phyloP scores from a whole-genome alignment of 805 yeast species.

The Kodamaea fukazawae region DNA sequence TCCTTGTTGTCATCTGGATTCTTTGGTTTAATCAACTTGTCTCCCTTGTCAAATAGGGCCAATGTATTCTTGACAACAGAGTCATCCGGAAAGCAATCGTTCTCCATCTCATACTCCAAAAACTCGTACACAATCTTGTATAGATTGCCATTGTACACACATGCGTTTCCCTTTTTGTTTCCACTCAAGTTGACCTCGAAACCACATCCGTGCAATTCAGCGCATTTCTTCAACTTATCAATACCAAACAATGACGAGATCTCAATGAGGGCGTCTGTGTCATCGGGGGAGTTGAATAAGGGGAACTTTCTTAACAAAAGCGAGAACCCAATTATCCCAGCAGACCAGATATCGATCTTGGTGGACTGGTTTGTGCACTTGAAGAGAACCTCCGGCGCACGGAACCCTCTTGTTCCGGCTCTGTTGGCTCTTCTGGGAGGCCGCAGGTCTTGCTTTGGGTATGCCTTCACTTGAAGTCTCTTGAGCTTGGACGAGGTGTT shows the following conservation, averaged over 20 bases:
- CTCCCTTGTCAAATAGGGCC: conserved; percentile 39
- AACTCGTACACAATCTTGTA: conserved; percentile 28
- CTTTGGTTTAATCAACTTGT: conserved; percentile 26
- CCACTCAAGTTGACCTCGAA: conserved; percentile 50
- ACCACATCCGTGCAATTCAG: conserved; percentile 84
- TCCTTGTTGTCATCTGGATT: conserved; percentile 9
- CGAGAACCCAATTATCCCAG: conserved; percentile 82
- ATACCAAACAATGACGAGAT: conserved; percentile 78
- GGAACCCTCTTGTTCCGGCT: conserved; percentile 93
- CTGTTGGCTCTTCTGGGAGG: conserved; percentile 92
- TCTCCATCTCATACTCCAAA: conserved; percentile 43
- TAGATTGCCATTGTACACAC: conserved; percentile 26
- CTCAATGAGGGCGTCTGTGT: conserved; percentile 86
- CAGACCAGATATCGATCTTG: conserved; percentile 88
- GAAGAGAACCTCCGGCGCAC: conserved; percentile 90
- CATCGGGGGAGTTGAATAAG: conserved; percentile 90
- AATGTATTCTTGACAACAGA: conserved; percentile 70
- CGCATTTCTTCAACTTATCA: conserved; percentile 68
- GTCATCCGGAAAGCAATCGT: conserved; percentile 64
- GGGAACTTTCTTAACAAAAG: conserved; percentile 81
- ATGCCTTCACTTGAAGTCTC: conserved; percentile 45
- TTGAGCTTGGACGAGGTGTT: conserved; percentile 10
- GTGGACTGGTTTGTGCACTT: conserved; percentile 82
- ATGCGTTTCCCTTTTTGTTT: conserved; percentile 15
- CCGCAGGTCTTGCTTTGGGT: conserved; percentile 82